Percentiles rank a stretch among this genome's conserved stretches.
Evolutionary conservation across 192 early-diverging fungal genomes (phyloP).

Genomic region (Entomortierella parvispora): DNA sequence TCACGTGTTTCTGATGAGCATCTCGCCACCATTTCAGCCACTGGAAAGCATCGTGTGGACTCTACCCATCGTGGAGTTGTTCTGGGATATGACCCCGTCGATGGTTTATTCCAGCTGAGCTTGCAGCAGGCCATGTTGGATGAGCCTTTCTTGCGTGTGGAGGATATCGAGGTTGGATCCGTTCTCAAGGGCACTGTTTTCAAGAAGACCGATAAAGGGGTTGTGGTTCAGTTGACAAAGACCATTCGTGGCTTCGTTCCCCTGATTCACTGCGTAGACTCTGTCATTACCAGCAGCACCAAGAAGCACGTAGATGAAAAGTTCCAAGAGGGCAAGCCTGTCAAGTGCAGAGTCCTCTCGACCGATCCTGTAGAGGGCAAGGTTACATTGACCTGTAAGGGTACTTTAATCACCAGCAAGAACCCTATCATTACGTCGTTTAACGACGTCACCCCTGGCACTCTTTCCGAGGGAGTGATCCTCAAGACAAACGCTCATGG

Average conservation of each 20-base stretch:
- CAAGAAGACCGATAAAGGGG: slow-evolving; percentile 63
- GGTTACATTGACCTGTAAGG: slow-evolving; percentile 80
- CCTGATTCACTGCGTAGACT: slow-evolving; percentile 80
- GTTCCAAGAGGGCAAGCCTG: slow-evolving; percentile 77
- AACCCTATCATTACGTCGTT: slow-evolving; percentile 73
- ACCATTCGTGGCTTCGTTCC: slow-evolving; percentile 78
- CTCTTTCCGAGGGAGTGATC: slow-evolving; percentile 73
- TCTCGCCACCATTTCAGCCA: slow-evolving; percentile 59
- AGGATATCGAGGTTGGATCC: slow-evolving; percentile 74
- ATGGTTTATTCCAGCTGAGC: slow-evolving; percentile 77
- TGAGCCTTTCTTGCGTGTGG: slow-evolving; percentile 72
- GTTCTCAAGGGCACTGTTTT: slow-evolving; percentile 63
- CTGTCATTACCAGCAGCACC: slow-evolving; percentile 60
- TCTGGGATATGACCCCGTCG: slow-evolving; percentile 80
- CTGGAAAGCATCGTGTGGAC: slow-evolving; percentile 71
- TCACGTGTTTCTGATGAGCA: slow-evolving; percentile 77
- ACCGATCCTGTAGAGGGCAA: slow-evolving; percentile 64
- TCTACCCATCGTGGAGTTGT: slow-evolving; percentile 82
- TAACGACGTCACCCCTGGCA: slow-evolving; percentile 67
- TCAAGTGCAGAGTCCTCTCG: slow-evolving; percentile 79
- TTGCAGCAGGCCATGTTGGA: slow-evolving; percentile 76
- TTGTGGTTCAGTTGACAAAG: slow-evolving; percentile 65
- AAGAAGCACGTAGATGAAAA: slow-evolving; percentile 68
- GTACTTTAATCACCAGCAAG: slow-evolving; percentile 74
- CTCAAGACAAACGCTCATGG: slow-evolving; percentile 67